A percentile compares a stretch with the other conserved stretches of the same genome.
These are phyloP conservation scores for Hydrangea macrophylla DNA, from an alignment of 148 eudicot species.

Conservation along the genomic window DNA sequence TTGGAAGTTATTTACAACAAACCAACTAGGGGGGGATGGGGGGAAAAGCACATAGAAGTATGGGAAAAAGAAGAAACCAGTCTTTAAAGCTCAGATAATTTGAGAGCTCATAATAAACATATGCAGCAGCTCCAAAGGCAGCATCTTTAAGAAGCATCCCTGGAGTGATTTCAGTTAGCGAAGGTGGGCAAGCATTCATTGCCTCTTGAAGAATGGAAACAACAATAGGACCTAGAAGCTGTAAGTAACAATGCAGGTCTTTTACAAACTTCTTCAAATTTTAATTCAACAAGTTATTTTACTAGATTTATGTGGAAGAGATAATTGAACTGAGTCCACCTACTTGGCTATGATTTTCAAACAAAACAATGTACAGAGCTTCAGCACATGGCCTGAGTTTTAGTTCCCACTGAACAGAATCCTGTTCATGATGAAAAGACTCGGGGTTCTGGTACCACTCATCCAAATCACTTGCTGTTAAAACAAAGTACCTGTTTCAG, in stretches of 20 bases:
- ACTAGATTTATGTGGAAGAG: neutral
- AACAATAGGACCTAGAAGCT: conserved; percentile 97
- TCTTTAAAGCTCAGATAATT: conserved; percentile 95
- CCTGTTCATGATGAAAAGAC: conserved; percentile 94
- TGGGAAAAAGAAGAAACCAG: conserved; percentile 50
- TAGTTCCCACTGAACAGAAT: conserved; percentile 93
- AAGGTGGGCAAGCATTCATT: conserved; percentile 81
- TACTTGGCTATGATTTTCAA: conserved; percentile 95
- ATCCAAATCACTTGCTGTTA: conserved; percentile 86
- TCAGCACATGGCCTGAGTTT: conserved; percentile 99
- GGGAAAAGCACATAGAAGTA: neutral
- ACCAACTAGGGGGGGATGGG: neutral
- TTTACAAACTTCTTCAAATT: neutral
- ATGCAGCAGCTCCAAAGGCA: conserved; percentile 98
- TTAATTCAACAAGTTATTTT: conserved; percentile 20
- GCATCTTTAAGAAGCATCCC: conserved; percentile 96
- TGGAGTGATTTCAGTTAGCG: conserved; percentile 76
- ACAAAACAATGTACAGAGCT: conserved; percentile 90
- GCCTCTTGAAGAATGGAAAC: conserved; percentile 98
- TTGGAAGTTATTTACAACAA: neutral
- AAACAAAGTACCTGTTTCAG: conserved; percentile 83
- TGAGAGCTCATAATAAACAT: conserved; percentile 93
- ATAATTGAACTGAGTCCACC: conserved; percentile 23
- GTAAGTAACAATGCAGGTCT: conserved; percentile 18
- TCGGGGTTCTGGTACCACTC: conserved; percentile 93